A percentile compares a stretch with the other conserved stretches of the same genome.
phyloP scores from a whole-genome alignment of 202 grass and related monocot genomes.

The Brachypodium distachyon region DNA sequence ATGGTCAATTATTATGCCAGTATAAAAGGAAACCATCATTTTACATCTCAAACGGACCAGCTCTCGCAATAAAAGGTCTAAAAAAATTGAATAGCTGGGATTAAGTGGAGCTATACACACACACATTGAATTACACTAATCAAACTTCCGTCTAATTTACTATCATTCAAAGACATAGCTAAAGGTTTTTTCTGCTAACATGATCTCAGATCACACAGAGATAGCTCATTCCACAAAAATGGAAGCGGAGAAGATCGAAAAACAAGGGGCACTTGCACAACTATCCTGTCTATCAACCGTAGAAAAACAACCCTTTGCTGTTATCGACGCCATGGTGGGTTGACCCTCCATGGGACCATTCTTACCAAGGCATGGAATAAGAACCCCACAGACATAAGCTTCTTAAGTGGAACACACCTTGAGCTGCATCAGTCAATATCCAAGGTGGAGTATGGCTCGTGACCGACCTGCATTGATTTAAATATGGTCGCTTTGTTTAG shows the following conservation, averaged over 20 bases:
- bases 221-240: not conserved
- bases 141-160: not conserved
- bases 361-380: constrained; percentile 18
- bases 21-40: not conserved
- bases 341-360: not conserved
- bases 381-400: not conserved
- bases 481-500: not conserved
- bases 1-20: not conserved
- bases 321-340: not conserved
- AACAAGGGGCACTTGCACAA: not conserved
- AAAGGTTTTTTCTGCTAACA: not conserved
- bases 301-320: not conserved
- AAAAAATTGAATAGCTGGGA: not conserved
- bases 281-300: not conserved
- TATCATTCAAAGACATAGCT: not conserved
- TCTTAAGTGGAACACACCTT: not conserved
- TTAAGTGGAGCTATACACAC: not conserved
- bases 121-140: not conserved
- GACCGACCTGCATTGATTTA: constrained; percentile 50
- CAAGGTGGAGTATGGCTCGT: constrained; percentile 88
- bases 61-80: not conserved
- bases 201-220: not conserved
- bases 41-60: not conserved
- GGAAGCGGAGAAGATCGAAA: not conserved
- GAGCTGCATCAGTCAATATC: constrained; percentile 65